Evolutionary conservation across 129 eudicot species (phyloP).

Genomic region (Centrapalus pauciflorus): DNA sequence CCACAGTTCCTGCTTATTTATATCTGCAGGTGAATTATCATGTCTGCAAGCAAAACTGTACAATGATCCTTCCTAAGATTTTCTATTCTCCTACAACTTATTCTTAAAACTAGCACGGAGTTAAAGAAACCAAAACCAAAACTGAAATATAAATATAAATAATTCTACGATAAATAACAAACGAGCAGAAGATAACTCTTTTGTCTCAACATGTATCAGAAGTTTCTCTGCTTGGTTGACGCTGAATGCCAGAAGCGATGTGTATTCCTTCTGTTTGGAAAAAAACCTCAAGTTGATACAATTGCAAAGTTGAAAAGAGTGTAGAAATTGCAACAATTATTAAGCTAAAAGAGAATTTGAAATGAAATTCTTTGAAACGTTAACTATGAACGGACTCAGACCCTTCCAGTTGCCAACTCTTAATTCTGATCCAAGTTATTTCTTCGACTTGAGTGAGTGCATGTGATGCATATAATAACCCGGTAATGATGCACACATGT

Average conservation of each 20-base stretch:
- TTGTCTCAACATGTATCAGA: background rate
- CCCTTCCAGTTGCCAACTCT: too few species aligned
- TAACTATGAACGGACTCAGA: too few species aligned
- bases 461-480: background rate
- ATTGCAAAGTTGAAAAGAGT: background rate
- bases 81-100: constrained; percentile 14
- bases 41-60: constrained; percentile 13
- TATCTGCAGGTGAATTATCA: constrained; percentile 14
- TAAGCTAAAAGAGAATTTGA: background rate
- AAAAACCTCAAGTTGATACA: background rate
- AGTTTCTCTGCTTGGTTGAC: background rate
- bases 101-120: background rate
- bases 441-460: background rate
- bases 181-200: background rate
- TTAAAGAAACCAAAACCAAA: background rate
- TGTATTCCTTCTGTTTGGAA: constrained; percentile 18
- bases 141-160: background rate
- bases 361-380: background rate
- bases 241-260: background rate
- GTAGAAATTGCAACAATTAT: background rate
- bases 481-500: background rate
- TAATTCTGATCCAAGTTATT: too few species aligned
- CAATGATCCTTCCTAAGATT: constrained; percentile 15
- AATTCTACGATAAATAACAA: background rate
- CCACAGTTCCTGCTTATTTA: constrained; percentile 20